Evolutionary conservation across 805 yeast genomes (phyloP), one percentile per base, ranked within the genome.

Genomic region (Diddensiella caesifluorescens): DNA sequence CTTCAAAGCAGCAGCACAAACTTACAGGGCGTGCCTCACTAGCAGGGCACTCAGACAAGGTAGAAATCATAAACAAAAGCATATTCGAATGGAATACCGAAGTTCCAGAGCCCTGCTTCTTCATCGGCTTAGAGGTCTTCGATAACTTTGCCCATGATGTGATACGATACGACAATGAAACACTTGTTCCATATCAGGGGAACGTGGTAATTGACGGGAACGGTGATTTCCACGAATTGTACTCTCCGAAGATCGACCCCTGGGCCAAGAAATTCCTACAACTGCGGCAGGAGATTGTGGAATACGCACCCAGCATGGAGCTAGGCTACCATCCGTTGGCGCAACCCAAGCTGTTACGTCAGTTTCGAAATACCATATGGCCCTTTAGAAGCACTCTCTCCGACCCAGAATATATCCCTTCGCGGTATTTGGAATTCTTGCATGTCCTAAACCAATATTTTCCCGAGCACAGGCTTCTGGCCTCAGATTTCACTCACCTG

Each of bases 71-170:
- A 56, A 83, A 85, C 62, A 72, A 79, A 55, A 83, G 92, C 23
- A 79, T 86, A 4, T 75, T 86, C 50, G 80, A 80, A 18, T 86
- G 95, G 95, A 66, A 74, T 37, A 65, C 68, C 21, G 56, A 60
- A 2, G 80, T 79, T 4, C 60, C 64, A 4, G 79, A 79, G 30
- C 87, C 85, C 1, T 83, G 92, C 50, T 85, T 77, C 55, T 79
- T 86, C 49, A 68, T 86, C 36, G 94, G 90, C 0, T 62, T 84
- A 42, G 95, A 87, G 55, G 92, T 86, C 5, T 77, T 87, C 59
- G 95, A 86, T 60, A 86, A 85, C 55, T 75, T 87, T 48, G 71
- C 92, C 2, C 95, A 86, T 61, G 95, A 86, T 56, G 74, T 83
- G 21, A 73, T 86, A 3, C 70, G 90, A 26, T 86, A 83, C 57